Evolutionary conservation across 805 yeast species (phyloP).

Genomic region (Suhomyces sp.): DNA sequence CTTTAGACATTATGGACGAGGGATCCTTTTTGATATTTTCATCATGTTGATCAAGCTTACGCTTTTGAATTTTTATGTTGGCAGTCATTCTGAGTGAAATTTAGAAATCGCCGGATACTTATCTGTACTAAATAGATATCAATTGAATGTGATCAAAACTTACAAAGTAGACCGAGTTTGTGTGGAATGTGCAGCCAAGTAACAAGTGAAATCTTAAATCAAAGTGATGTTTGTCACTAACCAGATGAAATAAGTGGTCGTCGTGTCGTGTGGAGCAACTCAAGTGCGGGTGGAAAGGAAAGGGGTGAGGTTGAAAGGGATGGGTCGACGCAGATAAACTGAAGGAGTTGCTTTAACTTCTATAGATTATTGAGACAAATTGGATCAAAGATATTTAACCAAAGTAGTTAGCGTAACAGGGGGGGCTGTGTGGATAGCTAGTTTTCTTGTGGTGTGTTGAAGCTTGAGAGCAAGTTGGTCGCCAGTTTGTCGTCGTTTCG

Average conservation of each 20-base stretch:
- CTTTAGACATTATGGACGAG: constrained; percentile 13
- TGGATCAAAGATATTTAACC: background rate
- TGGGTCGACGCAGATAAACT: background rate
- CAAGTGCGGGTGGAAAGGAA: background rate
- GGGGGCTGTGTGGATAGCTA: background rate
- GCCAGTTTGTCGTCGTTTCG: constrained; percentile 1
- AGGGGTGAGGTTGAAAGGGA: background rate
- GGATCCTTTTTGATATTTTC: constrained; percentile 36
- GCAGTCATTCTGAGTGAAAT: constrained; percentile 28
- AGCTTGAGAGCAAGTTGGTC: constrained; percentile 1
- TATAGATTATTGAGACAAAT: background rate
- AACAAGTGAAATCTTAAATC: background rate
- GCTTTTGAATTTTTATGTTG: constrained; percentile 22
- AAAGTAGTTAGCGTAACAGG: background rate
- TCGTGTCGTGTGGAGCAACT: constrained; percentile 1
- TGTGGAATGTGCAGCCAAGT: background rate
- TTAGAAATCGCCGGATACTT: background rate
- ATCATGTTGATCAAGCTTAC: constrained; percentile 30
- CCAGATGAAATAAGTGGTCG: background rate
- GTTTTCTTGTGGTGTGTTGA: background rate
- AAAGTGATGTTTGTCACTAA: background rate
- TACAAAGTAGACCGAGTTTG: background rate
- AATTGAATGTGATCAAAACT: background rate
- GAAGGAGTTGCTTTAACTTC: background rate
- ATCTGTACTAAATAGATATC: background rate